Evolutionary conservation across 139 green algal genomes (phyloP), one percentile per base, ranked within the genome.

Genomic region (Mesotaenium endlicherianum): DNA sequence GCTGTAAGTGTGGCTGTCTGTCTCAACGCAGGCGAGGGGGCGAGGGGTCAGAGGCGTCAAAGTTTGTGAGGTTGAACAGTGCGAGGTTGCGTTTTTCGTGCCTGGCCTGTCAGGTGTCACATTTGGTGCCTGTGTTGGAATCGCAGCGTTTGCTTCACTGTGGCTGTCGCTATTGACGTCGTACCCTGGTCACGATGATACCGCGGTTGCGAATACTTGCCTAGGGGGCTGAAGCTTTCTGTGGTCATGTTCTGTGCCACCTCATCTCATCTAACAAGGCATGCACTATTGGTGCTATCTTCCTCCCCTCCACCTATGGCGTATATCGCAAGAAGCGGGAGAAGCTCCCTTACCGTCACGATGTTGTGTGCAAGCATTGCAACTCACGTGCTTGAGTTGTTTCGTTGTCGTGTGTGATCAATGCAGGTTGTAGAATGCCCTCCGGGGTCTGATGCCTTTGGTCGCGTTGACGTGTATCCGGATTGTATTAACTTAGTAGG

Each of bases 381-480:
- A 16, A 5, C 17, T 16, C 58, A 70, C 26, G 30, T 31, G 11
- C 30, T 70, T 58, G 26, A 75, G 34, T 75, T 47, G 34, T 75
- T 5, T 78, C 30, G 8, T 69, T 78, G 11, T 69, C 8, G n/a
- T 16, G 42, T 69, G 20, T 82, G 0, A 1, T 42, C 20, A 34
- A 70, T n/a, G 57, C 77, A 83, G 70, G 80, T 87, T 17, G 30
- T 88, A 16, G 83, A 88, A 43, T 88, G 83, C 60, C 83, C 83
- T 8, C 84, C 50, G 26, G 83, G 80, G 3, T 83, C 42, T 3
- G 20, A 86, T 38, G 83, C 83, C 3, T 88, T 77, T 71, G 83
- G 83, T 45, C 45, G 49, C 39, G 42, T 88, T 16, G 83, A 88
- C 11, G 83, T 88, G 39, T 88, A 88, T 79, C 38, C 44, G 17